Base-by-base conservation (phyloP, 305 asterid genomes). In the Andrographis paniculata region DNA sequence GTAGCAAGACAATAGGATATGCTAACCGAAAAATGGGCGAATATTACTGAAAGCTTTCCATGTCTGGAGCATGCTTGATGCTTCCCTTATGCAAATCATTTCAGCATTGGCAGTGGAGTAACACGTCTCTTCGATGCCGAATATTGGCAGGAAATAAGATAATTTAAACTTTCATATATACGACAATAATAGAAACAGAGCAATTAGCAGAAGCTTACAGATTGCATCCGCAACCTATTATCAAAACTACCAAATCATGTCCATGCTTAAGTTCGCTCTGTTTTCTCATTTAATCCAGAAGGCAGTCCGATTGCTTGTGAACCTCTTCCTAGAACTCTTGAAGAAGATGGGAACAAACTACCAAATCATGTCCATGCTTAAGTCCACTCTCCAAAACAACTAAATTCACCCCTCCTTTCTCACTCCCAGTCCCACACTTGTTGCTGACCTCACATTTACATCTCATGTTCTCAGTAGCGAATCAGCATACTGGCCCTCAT, bases 101-200 rank as follows among this genome's bases (percentile, higher is more conserved):
- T 91, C 99, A 0, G 99, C 99, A 62, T 91, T 96, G 41, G 96
- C 96, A 42, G 99, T 91, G 56, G 99, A 81, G 71, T 91, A 96
- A 3, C 96, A 94, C 59, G 73, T 65, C 69, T 87, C 91, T 81
- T 91, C 99, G 30, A 91, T 96, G 53, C 99, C 87, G 83, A 35
- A 73, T 37, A 65, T 59, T 50, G 50, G 13, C 38, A 33, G 8
- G 6, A 33, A 31, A 23, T n/a, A 43, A 37, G 20, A 42, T 51
- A 27, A 55, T 58, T 15, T 40, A 17, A 58, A 20, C n/a, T 43
- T 55, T 42, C 49, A 45, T 36, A n/a, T n/a, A n/a, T n/a, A 14
- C 11, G 55, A 47, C 17, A 20, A 48, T 50, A 27, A 63, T 45
- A 55, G 45, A 47, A 58, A 10, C n/a, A 33, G 38, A 33, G 12